These are phyloP conservation scores for Lophium mytilinum DNA, from an alignment of 495 filamentous ascomycete genomes.

Conservation along the genomic window DNA sequence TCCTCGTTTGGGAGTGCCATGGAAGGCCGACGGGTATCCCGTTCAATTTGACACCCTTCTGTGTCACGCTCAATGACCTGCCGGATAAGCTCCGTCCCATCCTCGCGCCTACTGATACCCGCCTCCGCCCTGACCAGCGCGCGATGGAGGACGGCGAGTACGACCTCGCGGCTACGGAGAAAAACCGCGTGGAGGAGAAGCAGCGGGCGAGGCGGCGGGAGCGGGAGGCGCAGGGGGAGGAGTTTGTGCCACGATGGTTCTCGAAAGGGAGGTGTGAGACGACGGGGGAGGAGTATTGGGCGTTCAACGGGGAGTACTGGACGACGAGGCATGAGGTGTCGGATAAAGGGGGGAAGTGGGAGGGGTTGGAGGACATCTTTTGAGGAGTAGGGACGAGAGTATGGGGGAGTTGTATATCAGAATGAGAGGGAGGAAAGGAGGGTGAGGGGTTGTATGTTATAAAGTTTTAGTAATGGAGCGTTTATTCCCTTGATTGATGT, in stretches of 20 bases:
- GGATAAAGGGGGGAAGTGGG: constrained; percentile 40
- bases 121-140: constrained; percentile 87
- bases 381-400: constrained; percentile 24
- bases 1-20: constrained; percentile 88
- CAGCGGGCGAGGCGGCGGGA: constrained; percentile 70
- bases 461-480: no score
- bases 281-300: constrained; percentile 88
- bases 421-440: no score
- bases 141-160: constrained; percentile 98
- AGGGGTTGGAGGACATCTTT: constrained; percentile 64
- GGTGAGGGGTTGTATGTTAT: no score
- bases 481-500: no score
- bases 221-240: constrained; percentile 66
- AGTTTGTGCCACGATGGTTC: constrained; percentile 85
- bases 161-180: constrained; percentile 84
- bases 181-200: constrained; percentile 90
- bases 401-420: no score
- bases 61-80: constrained; percentile 83
- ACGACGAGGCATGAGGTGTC: constrained; percentile 51
- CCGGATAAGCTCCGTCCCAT: constrained; percentile 62
- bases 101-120: constrained; percentile 85
- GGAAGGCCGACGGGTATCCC: constrained; percentile 73
- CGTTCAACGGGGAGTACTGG: constrained; percentile 86
- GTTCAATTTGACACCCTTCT: constrained; percentile 96
- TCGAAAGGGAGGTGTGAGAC: constrained; percentile 57